These are phyloP conservation scores for Vachellia pachyceras DNA, from an alignment of 306 rosid genomes.

Conservation along the genomic window DNA sequence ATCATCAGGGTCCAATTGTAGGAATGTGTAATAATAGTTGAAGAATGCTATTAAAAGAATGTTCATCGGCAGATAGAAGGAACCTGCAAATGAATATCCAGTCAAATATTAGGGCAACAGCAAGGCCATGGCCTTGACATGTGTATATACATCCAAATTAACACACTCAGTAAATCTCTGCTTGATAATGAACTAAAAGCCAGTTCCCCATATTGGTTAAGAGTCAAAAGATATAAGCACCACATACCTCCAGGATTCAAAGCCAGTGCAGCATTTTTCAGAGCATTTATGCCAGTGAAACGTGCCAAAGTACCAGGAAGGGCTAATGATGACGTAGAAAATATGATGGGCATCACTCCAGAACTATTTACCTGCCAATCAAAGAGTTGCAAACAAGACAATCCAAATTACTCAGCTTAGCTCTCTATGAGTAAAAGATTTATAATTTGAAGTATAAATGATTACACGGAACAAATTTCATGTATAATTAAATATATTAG, in stretches of 20 bases:
- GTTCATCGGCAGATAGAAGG: slow-evolving; percentile 88
- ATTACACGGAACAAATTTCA: slow-evolving; percentile 1
- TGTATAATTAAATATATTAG: slow-evolving; percentile 3
- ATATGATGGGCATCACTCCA: slow-evolving; percentile 97
- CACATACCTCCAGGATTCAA: slow-evolving; percentile 86
- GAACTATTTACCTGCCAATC: slow-evolving; percentile 87
- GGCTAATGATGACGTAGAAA: slow-evolving; percentile 92
- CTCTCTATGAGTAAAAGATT: slow-evolving; percentile 15
- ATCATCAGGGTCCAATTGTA: slow-evolving; percentile 95
- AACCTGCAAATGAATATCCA: slow-evolving; percentile 59
- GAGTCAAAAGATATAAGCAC: slow-evolving; percentile 11
- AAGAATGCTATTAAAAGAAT: slow-evolving; percentile 91
- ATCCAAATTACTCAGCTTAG: background rate
- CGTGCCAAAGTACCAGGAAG: slow-evolving; percentile 97
- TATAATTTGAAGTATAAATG: slow-evolving; percentile 20
- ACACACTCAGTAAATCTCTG: background rate
- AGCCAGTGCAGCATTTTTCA: slow-evolving; percentile 83
- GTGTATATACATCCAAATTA: background rate
- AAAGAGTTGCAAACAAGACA: slow-evolving; percentile 15
- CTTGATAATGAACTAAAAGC: slow-evolving; percentile 29
- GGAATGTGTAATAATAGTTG: slow-evolving; percentile 98
- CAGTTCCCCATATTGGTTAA: background rate
- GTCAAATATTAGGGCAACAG: slow-evolving; percentile 34
- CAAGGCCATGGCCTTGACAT: slow-evolving; percentile 21
- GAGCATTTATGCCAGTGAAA: slow-evolving; percentile 78